phyloP scores from a whole-genome alignment of 1,139 yeast genomes.

The Protomyces pachydermus region DNA sequence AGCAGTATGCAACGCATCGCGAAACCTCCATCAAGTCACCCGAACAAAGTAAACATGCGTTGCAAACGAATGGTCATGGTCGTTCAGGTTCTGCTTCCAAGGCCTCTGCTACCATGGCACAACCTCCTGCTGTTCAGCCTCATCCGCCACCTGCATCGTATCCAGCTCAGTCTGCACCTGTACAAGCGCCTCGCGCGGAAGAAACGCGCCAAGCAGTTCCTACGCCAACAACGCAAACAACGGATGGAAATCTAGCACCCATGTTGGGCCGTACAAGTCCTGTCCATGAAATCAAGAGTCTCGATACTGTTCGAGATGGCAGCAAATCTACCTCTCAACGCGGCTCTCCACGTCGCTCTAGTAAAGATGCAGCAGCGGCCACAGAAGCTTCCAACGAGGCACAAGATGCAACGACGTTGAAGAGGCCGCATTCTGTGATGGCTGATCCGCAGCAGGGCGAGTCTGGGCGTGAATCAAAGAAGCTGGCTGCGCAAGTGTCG shows the following conservation, averaged over 20 bases:
- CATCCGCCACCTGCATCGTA: too few relatives aligned
- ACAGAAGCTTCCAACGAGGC: not conserved
- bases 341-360: not conserved
- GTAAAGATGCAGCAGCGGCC: not conserved
- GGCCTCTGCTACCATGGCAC: too few relatives aligned
- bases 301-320: constrained; percentile 20
- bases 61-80: not conserved
- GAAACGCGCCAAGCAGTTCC: too few relatives aligned
- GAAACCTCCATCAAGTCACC: not conserved
- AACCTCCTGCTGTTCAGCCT: too few relatives aligned
- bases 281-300: constrained; percentile 21
- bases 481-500: not conserved
- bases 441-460: not conserved
- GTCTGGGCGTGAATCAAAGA: not conserved
- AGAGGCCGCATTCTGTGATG: not conserved
- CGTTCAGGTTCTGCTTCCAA: not conserved
- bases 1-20: not conserved
- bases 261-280: constrained; percentile 27
- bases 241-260: constrained; percentile 20
- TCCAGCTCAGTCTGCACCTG: too few relatives aligned
- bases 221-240: not conserved
- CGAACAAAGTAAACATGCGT: not conserved
- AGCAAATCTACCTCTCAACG: not conserved
- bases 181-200: too few relatives aligned
- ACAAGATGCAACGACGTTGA: not conserved